Base-by-base conservation (phyloP, 768 basidiomycete species). In the Albatrellus ellisii region DNA sequence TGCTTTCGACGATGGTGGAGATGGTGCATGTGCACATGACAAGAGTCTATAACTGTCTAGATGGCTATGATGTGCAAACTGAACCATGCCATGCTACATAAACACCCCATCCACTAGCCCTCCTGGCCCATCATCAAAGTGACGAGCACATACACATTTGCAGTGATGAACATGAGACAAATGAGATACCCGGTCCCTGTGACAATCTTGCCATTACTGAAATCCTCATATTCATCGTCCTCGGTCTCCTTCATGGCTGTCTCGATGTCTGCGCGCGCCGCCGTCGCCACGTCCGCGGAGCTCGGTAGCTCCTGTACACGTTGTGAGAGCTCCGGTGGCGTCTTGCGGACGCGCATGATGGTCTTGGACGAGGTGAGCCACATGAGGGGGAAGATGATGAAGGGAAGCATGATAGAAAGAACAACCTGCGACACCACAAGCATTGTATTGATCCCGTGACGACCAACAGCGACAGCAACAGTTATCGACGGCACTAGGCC, bases 351-450 rank as follows among this genome's bases (percentile, higher is more conserved):
- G 8, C 65, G 66, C 89, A 91, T 91, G 52, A 89, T 66, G 7
- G 65, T 57, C 45, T 73, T 73, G 6, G 63, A 65, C 49, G 78
- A 63, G 12, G 86, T 88, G 52, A 87, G 69, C 53, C 67, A 87
- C 39, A 91, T 63, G 42, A 89, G 69, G 0, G 88, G 89, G 48
- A 86, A 67, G n/a, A 77, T 71, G 61, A 91, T 70, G 62, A 90
- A 90, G 0, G 89, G 89, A 4, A 92, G 72, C 7, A 86, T 73
- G 56, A 94, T 70, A 22, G 81, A 79, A 22, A 97, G 69, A 26
- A 79, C 68, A 41, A 92, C 91, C 57, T 95, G 91, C 3, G 77
- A 86, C 2, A 70, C 75, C 32, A 97, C 81, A n/a, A 97, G 76
- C 24, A 97, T 70, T 2, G 73, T 62, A 54, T 80, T 73, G 46